Conservation (phyloP, 1,284 basidiomycete genomes). For the Cutaneotrichosporon sp. region DNA sequence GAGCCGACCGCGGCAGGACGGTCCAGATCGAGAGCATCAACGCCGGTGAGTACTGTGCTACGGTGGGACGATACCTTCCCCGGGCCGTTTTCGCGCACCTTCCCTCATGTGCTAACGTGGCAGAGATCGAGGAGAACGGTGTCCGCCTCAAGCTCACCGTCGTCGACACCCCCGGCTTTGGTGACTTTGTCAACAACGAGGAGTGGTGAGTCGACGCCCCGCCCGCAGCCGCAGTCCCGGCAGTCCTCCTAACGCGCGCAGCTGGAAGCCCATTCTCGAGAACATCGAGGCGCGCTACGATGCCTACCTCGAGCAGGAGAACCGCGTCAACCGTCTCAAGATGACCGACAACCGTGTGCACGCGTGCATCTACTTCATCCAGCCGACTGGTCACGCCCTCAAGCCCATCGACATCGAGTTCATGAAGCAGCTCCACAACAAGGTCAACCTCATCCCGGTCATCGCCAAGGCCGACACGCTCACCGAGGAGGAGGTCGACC, state of each 20-base stretch:
- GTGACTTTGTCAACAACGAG: constrained; percentile 97
- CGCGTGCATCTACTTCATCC: constrained; percentile 92
- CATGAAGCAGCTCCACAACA: constrained; percentile 92
- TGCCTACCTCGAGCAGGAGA: constrained; percentile 95
- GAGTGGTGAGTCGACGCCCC: constrained; percentile 70
- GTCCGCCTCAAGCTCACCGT: constrained; percentile 94
- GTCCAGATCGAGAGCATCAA: constrained; percentile 95
- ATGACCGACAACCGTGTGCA: constrained; percentile 57
- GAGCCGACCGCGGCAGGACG: constrained; percentile 83
- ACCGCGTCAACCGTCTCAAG: constrained; percentile 76
- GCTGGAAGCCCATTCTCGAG: constrained; percentile 96
- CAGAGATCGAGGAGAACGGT: constrained; percentile 97
- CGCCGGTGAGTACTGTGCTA: constrained; percentile 65
- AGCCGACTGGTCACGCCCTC: constrained; percentile 93
- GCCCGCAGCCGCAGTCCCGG: not conserved
- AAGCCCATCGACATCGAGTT: constrained; percentile 97
- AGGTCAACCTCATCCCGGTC: constrained; percentile 95
- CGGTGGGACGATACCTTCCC: not conserved
- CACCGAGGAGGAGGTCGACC: constrained; percentile 88
- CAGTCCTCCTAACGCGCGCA: constrained; percentile 40
- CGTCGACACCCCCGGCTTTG: constrained; percentile 94
- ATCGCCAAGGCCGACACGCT: constrained; percentile 96
- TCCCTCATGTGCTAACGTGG: constrained; percentile 25
- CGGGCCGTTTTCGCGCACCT: not conserved
- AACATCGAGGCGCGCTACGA: constrained; percentile 97